These are phyloP conservation scores for Candida albicans DNA, from an alignment of 1,139 yeast species.

Conservation along the genomic window DNA sequence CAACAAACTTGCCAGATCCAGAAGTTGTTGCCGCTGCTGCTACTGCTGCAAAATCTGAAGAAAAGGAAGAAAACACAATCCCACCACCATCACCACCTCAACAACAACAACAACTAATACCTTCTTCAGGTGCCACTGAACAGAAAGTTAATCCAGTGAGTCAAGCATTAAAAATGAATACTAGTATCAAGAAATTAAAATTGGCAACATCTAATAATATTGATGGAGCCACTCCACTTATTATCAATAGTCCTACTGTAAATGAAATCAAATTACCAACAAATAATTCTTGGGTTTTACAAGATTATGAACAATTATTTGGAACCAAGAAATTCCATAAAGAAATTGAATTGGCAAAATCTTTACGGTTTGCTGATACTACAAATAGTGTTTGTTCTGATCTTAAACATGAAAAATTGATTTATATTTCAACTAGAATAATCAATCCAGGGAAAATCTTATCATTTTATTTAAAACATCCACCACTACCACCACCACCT, in stretches of 20 bases:
- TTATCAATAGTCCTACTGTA: constrained; percentile 6
- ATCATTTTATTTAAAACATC: constrained; percentile 5
- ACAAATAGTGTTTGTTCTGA: constrained; percentile 2
- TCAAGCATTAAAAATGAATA: constrained; percentile 9
- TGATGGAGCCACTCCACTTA: constrained; percentile 7
- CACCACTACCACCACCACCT: neutral
- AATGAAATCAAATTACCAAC: constrained; percentile 4
- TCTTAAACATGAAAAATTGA: constrained; percentile 8
- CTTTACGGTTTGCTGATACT: constrained; percentile 11
- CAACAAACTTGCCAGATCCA: neutral
- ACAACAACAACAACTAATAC: neutral
- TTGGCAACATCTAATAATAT: constrained; percentile 2
- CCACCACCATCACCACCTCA: no score
- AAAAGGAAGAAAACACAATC: neutral
- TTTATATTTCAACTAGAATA: constrained; percentile 15
- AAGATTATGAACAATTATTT: constrained; percentile 15
- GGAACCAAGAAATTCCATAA: constrained; percentile 10
- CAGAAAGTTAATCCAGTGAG: constrained; percentile 11
- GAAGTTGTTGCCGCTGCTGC: neutral
- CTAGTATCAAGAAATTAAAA: constrained; percentile 12
- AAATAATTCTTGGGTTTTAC: constrained; percentile 11
- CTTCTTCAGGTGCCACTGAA: constrained; percentile 1
- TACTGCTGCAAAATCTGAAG: neutral
- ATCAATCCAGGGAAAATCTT: constrained; percentile 13
- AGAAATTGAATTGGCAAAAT: constrained; percentile 13